Evolutionary conservation across 768 basidiomycete genomes (phyloP), one percentile per base, ranked within the genome.

Genomic region (Boletus subparvulus): DNA sequence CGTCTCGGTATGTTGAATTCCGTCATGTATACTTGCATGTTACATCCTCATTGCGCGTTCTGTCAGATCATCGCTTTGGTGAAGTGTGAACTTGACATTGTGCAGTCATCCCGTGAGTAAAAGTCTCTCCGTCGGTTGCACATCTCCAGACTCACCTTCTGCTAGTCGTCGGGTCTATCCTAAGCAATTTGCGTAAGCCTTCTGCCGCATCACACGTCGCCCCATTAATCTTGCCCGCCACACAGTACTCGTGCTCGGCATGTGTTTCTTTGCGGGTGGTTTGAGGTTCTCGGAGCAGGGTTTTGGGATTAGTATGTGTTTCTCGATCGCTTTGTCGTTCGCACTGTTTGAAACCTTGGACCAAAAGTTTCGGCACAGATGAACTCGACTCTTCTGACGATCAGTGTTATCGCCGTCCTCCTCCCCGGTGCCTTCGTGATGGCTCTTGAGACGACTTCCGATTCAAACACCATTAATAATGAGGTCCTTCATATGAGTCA

Each of bases 221-320:
- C 10, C 37, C 39, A 36, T 51, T 57, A 55, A 50, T 47, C 2
- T 50, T 32, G 4, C 17, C 7, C 33, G 5, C 19, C 12, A 40
- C 19, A 21, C 43, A 92, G 90, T 94, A 2, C 82, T 94, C 40
- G 90, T 94, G 17, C 80, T 93, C 12, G 92, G 92, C 17, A 83
- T 93, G 71, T 90, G 89, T 62, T 90, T 92, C 73, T 88, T 93
- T 59, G 91, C 90, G 1, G 90, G 91, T 14, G 90, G 90, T 0
- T 65, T 85, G 59, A 80, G 82, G 14, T 92, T 86, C 61, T 84
- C 87, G 3, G 88, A 92, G 65, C 91, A 92, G 69, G 87, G 82
- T 1, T 91, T 91, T 58, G 85, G 89, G 58, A 69, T 78, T 4
- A 85, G 90, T 91, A 63, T 52, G 84, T 70, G 19, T 50, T 32